Evolutionary conservation across 805 yeast genomes (phyloP).

Genomic region (Candida railenensis): DNA sequence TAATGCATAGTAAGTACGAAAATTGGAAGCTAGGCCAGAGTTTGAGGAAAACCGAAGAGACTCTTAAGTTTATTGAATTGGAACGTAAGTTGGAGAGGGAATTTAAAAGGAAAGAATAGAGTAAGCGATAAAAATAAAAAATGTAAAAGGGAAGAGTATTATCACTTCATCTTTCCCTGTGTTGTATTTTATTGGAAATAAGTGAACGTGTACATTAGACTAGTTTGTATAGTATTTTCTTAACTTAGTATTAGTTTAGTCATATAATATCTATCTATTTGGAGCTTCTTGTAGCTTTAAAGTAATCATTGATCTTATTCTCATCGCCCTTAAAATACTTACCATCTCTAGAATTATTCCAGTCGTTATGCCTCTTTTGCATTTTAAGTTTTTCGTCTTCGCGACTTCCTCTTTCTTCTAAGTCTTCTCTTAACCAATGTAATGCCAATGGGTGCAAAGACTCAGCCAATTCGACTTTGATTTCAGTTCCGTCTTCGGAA

Average conservation of each 20-base stretch:
- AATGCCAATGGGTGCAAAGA: slow-evolving; percentile 74
- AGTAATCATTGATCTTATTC: slow-evolving; percentile 46
- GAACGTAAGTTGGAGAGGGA: slow-evolving; percentile 22
- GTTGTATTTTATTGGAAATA: too few species aligned
- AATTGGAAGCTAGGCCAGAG: slow-evolving; percentile 29
- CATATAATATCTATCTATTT: background rate
- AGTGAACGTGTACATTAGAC: background rate
- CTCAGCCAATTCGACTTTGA: slow-evolving; percentile 43
- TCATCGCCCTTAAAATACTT: slow-evolving; percentile 45
- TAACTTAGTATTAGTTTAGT: background rate
- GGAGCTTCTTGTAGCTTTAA: slow-evolving; percentile 46
- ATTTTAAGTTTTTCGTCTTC: slow-evolving; percentile 41
- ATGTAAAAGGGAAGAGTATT: too few species aligned
- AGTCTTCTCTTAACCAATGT: slow-evolving; percentile 60
- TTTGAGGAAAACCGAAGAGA: slow-evolving; percentile 20
- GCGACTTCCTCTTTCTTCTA: slow-evolving; percentile 53
- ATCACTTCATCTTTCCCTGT: too few species aligned
- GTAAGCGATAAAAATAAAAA: background rate
- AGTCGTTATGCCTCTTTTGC: slow-evolving; percentile 50
- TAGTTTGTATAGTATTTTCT: background rate
- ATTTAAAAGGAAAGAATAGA: background rate
- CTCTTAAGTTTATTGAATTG: slow-evolving; percentile 27
- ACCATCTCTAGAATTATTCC: slow-evolving; percentile 47
- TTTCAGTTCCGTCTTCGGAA: slow-evolving; percentile 14
- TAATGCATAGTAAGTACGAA: slow-evolving; percentile 25